A percentile compares a stretch with the other conserved stretches of the same genome.
Evolutionary conservation across 345 rosid species (phyloP).

Genomic region (Luvunga scandens): DNA sequence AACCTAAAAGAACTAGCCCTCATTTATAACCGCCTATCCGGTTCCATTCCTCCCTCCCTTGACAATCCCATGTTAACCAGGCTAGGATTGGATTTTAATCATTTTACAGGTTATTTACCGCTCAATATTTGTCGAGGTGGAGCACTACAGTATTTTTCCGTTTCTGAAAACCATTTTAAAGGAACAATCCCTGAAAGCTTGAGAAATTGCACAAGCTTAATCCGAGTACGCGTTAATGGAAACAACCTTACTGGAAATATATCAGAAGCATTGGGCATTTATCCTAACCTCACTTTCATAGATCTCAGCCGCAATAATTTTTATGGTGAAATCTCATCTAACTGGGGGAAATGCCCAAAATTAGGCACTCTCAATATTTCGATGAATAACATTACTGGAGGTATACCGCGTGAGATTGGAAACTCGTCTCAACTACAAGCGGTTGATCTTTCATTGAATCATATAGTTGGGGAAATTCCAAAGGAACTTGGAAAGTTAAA

Average conservation of each 20-base stretch:
- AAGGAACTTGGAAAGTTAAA: constrained; percentile 11
- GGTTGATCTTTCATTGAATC: constrained; percentile 20
- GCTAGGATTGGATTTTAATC: too few species aligned
- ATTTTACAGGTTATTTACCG: too few species aligned
- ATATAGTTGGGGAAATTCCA: constrained; percentile 23
- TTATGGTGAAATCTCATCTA: background rate
- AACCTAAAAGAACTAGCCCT: too few species aligned
- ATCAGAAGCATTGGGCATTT: background rate
- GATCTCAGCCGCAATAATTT: background rate
- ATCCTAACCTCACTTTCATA: background rate
- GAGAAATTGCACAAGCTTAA: constrained; percentile 11
- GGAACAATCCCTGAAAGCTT: constrained; percentile 22
- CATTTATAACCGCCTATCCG: too few species aligned
- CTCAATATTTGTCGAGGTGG: too few species aligned
- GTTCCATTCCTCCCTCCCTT: too few species aligned
- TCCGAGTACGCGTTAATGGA: background rate
- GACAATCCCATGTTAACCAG: too few species aligned
- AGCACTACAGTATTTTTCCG: background rate
- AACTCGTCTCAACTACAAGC: background rate
- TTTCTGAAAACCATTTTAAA: background rate
- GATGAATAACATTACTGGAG: background rate
- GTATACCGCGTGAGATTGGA: constrained; percentile 6
- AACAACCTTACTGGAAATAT: background rate
- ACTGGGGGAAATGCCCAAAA: background rate
- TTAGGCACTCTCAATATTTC: background rate